Base-by-base conservation (phyloP, 2,329 filamentous ascomycete species). In the Davidsoniella neocaledoniae region DNA sequence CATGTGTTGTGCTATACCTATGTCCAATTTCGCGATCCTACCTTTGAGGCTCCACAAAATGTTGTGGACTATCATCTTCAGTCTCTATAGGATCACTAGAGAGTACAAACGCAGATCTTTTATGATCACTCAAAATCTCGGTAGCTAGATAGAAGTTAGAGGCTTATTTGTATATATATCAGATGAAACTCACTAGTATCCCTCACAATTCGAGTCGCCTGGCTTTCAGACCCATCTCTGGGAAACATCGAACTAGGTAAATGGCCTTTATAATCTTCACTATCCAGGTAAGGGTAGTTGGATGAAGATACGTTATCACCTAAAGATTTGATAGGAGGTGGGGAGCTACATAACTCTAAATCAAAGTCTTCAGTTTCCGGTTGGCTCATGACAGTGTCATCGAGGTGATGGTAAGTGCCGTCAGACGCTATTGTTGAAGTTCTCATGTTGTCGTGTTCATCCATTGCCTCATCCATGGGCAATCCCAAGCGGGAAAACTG, bases 231-330 rank as follows among this genome's bases (percentile, higher is more conserved):
- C 9, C 50, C 51, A 19, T 53, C 51, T 4, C 17, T 38, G 3
- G 21, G 39, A 9, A 49, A 40, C 33, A 53, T 36, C 17, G 51
- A 53, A 12, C 51, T 53, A n/a, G 51, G 51, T 14, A 53, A 33
- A 10, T 33, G 9, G 8, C 12, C 29, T 33, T 12, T 10, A 33
- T 33, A 33, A 33, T 10, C 29, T 33, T 33, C 29, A 33, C 12
- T 33, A 4, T 33, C 8, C 29, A 33, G 29, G 29, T 12, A 10
- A 9, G 29, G 2, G 12, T 33, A 9, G 29, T 33, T 33, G 29
- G 29, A 33, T 5, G 29, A 33, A 10, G 29, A 4, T 9, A 33
- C 7, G 9, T 25, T 43, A 43, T 43, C 41, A 43, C 19, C 17
- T 25, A 21, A 43, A 43, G 41, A 17, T 3, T 21, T 21, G 41